These are phyloP conservation scores for Geopyxis carbonaria DNA, from an alignment of 495 filamentous ascomycete species.

Conservation along the genomic window DNA sequence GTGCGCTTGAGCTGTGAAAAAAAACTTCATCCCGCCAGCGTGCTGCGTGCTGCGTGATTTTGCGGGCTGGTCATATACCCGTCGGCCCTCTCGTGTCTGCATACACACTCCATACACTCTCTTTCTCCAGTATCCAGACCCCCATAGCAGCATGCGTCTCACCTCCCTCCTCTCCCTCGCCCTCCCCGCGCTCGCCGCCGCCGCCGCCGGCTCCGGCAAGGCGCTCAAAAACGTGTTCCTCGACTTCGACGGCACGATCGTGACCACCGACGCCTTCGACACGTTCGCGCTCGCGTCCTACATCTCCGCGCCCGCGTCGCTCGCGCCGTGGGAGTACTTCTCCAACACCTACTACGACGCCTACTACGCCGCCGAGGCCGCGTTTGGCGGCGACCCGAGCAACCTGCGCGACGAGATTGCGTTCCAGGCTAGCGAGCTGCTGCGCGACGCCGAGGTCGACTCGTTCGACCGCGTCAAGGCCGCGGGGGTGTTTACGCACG, in stretches of 20 bases:
- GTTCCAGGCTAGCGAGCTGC: constrained; percentile 9
- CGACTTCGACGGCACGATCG: constrained; percentile 22
- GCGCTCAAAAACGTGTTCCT: constrained; percentile 1
- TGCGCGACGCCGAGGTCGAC: constrained; percentile 11
- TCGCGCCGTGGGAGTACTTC: constrained; percentile 10
- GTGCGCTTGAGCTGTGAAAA: too few relatives aligned
- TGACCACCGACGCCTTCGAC: constrained; percentile 18
- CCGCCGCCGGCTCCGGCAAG: background rate
- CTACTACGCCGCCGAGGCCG: constrained; percentile 7
- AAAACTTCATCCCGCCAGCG: too few relatives aligned
- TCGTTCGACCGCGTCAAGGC: constrained; percentile 10
- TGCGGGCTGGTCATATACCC: too few relatives aligned
- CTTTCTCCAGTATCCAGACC: too few relatives aligned
- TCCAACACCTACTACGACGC: constrained; percentile 1
- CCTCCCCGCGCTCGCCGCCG: background rate
- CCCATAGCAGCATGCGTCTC: background rate
- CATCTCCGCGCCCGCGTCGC: constrained; percentile 3
- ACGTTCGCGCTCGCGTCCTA: constrained; percentile 15
- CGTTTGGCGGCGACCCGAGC: constrained; percentile 3
- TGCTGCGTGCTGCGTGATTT: too few relatives aligned
- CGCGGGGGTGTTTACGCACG: constrained; percentile 7
- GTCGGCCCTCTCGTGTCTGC: too few relatives aligned
- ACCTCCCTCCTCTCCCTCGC: background rate
- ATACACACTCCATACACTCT: too few relatives aligned
- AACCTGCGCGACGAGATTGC: constrained; percentile 12